Percentiles rank a stretch among this genome's conserved stretches.
Evolutionary conservation across 208 protist genomes (phyloP).

Genomic region (Wallacemonas sp.): DNA sequence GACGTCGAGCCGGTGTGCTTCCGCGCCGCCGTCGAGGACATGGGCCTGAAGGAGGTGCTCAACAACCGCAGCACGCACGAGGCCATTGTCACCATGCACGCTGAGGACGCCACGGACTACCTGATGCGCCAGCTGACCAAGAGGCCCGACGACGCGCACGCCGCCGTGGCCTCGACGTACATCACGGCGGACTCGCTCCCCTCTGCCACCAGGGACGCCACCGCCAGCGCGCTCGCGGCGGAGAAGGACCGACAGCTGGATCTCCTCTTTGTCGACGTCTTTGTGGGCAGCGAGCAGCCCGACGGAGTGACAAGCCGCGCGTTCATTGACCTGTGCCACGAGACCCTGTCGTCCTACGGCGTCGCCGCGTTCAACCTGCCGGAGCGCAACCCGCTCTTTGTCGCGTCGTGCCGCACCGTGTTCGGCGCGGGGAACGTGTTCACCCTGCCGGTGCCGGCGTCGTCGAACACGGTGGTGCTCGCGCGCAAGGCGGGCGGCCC

Average conservation of each 20-base stretch:
- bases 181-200: slow-evolving; percentile 1
- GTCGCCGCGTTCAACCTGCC: slow-evolving; percentile 86
- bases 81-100: slow-evolving; percentile 41
- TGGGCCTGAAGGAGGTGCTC: slow-evolving; percentile 64
- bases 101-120: slow-evolving; percentile 47
- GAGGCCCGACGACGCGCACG: not conserved
- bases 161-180: not conserved
- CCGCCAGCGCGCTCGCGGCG: not conserved
- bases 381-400: slow-evolving; percentile 49
- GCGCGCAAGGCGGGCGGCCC: slow-evolving; percentile 25
- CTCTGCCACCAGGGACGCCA: slow-evolving; percentile 12
- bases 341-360: slow-evolving; percentile 53
- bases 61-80: slow-evolving; percentile 26
- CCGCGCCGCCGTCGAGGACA: slow-evolving; percentile 65
- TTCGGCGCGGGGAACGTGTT: slow-evolving; percentile 78
- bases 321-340: slow-evolving; percentile 64
- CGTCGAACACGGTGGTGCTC: slow-evolving; percentile 81
- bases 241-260: slow-evolving; percentile 37
- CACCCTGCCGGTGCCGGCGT: slow-evolving; percentile 53
- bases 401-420: slow-evolving; percentile 42
- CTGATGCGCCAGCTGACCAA: slow-evolving; percentile 16
- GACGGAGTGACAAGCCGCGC: slow-evolving; percentile 34
- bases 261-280: slow-evolving; percentile 84
- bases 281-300: slow-evolving; percentile 69
- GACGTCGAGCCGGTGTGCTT: slow-evolving; percentile 81